phyloP scores from a whole-genome alignment of 805 yeast species.

The Candida corydali region DNA sequence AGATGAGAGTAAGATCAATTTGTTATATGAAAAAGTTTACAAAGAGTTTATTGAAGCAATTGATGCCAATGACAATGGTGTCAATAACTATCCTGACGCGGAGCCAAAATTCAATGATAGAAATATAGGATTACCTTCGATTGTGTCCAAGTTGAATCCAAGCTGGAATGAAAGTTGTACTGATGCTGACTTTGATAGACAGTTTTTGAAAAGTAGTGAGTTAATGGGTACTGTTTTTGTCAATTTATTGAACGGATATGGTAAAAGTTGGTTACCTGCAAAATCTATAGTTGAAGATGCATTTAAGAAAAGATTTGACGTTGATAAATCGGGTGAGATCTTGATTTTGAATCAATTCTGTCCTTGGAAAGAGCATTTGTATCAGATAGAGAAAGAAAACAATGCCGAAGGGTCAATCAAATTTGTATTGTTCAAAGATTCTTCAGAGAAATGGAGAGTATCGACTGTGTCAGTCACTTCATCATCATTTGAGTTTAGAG shows the following conservation, averaged over 20 bases:
- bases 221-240: conserved; percentile 82
- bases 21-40: conserved; percentile 74
- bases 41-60: conserved; percentile 83
- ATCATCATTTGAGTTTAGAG: conserved; percentile 78
- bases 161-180: conserved; percentile 70
- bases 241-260: conserved; percentile 63
- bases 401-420: conserved; percentile 52
- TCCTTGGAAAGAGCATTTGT: conserved; percentile 95
- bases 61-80: conserved; percentile 96
- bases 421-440: conserved; percentile 78
- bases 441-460: conserved; percentile 73
- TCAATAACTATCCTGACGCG: conserved; percentile 57
- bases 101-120: conserved; percentile 66
- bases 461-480: conserved; percentile 86
- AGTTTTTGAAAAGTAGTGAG: conserved; percentile 66
- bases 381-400: conserved; percentile 61
- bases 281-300: conserved; percentile 72
- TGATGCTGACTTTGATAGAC: conserved; percentile 61
- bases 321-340: conserved; percentile 69
- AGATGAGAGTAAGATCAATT: conserved; percentile 44
- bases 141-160: conserved; percentile 81
- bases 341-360: conserved; percentile 71
- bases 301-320: conserved; percentile 52
- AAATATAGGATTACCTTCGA: conserved; percentile 71
- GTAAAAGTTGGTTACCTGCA: conserved; percentile 90